Evolutionary conservation across 331 rosid species (phyloP).

Genomic region (Stylosanthes scabra): DNA sequence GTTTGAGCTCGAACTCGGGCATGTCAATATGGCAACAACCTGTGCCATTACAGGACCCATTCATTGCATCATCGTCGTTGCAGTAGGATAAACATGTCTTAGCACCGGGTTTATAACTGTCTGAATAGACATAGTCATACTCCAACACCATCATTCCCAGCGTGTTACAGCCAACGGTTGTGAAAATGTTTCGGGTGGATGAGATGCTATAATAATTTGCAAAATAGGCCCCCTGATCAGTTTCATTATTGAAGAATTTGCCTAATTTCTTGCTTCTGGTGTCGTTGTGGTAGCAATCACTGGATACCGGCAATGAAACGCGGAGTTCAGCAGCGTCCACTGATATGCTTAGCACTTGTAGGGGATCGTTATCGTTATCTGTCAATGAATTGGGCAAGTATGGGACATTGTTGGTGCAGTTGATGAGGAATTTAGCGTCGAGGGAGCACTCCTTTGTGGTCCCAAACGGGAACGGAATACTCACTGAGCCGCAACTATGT

Average conservation of each 20-base stretch:
- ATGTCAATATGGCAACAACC: conserved; percentile 50
- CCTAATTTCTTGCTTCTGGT: neutral
- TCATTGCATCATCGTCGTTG: neutral
- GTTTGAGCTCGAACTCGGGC: neutral
- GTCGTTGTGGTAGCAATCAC: neutral
- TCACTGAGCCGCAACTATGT: conserved; percentile 36
- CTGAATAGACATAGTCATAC: neutral
- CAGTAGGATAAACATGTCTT: conserved; percentile 35
- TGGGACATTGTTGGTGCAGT: neutral
- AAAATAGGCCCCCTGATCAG: fast-evolving
- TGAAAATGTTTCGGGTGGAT: conserved; percentile 6
- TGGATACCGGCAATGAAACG: conserved; percentile 8
- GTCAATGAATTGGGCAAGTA: neutral
- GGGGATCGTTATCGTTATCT: too few species aligned
- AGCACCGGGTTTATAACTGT: neutral
- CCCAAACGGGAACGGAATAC: conserved; percentile 47
- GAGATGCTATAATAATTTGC: neutral
- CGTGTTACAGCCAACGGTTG: conserved; percentile 27
- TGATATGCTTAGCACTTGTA: neutral
- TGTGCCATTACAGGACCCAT: conserved; percentile 38
- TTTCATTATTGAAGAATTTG: neutral
- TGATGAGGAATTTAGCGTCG: conserved; percentile 21
- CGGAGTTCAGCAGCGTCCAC: conserved; percentile 4
- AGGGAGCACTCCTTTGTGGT: conserved; percentile 26
- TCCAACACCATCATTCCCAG: neutral